phyloP scores from a whole-genome alignment of 2,329 filamentous ascomycete species.

The Alternaria novae-zelandiae region DNA sequence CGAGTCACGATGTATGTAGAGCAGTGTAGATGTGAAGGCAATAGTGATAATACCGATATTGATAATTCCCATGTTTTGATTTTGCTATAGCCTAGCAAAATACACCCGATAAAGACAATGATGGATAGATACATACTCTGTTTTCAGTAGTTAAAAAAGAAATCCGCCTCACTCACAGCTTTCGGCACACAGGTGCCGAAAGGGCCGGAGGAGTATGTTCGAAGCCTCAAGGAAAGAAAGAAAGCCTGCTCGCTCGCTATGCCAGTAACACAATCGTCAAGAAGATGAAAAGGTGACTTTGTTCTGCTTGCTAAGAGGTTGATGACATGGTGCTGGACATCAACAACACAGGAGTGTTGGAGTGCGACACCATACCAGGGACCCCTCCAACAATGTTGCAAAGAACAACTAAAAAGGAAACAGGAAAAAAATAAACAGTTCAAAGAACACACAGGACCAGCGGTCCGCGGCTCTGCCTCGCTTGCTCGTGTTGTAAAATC shows the following conservation, averaged over 20 bases:
- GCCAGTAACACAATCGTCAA: slow-evolving; percentile 48
- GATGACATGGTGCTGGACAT: not conserved
- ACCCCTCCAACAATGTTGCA: slow-evolving; percentile 8
- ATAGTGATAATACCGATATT: slow-evolving; percentile 3
- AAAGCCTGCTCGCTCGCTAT: slow-evolving; percentile 39
- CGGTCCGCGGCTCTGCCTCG: slow-evolving; percentile 11
- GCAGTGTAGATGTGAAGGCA: not conserved
- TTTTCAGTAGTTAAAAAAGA: slow-evolving; percentile 11
- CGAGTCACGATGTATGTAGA: not conserved
- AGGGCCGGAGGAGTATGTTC: slow-evolving; percentile 12
- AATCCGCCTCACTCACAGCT: slow-evolving; percentile 12
- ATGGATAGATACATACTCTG: slow-evolving; percentile 17
- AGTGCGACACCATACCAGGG: slow-evolving; percentile 11
- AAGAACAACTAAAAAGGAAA: not conserved
- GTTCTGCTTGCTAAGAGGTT: not conserved
- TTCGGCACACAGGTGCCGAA: not conserved
- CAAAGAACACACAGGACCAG: slow-evolving; percentile 16
- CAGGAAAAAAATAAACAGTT: slow-evolving; percentile 12
- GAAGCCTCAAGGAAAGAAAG: slow-evolving; percentile 14
- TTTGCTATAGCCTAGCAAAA: slow-evolving; percentile 6
- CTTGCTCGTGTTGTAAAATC: slow-evolving; percentile 11
- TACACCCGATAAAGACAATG: not conserved
- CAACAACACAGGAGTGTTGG: slow-evolving; percentile 14
- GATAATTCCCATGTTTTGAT: slow-evolving; percentile 4
- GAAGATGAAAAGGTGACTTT: slow-evolving; percentile 21